A percentile compares a stretch with the other conserved stretches of the same genome.
Conservation (phyloP, 2,329 filamentous ascomycete genomes). For the Didymella pinodella region DNA sequence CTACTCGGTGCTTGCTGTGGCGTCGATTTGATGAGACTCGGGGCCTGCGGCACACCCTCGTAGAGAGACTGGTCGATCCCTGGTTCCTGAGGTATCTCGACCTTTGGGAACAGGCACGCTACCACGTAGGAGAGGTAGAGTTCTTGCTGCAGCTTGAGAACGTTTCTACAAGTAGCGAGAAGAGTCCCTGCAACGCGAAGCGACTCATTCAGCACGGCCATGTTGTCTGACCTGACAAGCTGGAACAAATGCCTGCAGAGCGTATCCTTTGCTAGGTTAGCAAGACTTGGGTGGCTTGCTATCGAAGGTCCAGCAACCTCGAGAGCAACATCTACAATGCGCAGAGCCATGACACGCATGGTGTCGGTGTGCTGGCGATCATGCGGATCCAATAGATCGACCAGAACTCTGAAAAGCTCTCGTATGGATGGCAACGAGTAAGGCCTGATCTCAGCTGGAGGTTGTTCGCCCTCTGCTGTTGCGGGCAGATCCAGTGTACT, state of each 20-base stretch:
- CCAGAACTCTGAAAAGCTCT: slow-evolving; percentile 91
- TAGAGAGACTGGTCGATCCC: slow-evolving; percentile 93
- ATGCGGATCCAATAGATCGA: slow-evolving; percentile 91
- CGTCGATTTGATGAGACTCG: slow-evolving; percentile 82
- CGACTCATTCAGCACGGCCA: slow-evolving; percentile 92
- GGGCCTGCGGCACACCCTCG: slow-evolving; percentile 88
- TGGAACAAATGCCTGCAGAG: slow-evolving; percentile 96
- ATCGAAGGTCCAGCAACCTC: slow-evolving; percentile 97
- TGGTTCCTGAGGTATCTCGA: slow-evolving; percentile 89
- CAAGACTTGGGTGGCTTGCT: slow-evolving; percentile 86
- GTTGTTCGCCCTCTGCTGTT: slow-evolving; percentile 55
- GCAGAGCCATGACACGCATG: slow-evolving; percentile 95
- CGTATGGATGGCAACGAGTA: slow-evolving; percentile 94
- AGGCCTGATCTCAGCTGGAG: slow-evolving; percentile 72
- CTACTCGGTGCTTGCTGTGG: slow-evolving; percentile 72
- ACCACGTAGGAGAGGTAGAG: slow-evolving; percentile 94
- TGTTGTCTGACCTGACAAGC: slow-evolving; percentile 93
- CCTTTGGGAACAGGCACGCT: slow-evolving; percentile 89
- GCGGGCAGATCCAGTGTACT: slow-evolving; percentile 56
- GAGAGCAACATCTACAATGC: slow-evolving; percentile 95
- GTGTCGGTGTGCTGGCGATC: slow-evolving; percentile 92
- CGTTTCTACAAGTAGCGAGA: slow-evolving; percentile 85
- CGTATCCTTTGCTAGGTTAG: slow-evolving; percentile 87
- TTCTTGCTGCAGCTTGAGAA: slow-evolving; percentile 95
- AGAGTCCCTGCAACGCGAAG: slow-evolving; percentile 90